phyloP scores from a whole-genome alignment of 2,329 filamentous ascomycete genomes.

The Annulohypoxylon truncatum region DNA sequence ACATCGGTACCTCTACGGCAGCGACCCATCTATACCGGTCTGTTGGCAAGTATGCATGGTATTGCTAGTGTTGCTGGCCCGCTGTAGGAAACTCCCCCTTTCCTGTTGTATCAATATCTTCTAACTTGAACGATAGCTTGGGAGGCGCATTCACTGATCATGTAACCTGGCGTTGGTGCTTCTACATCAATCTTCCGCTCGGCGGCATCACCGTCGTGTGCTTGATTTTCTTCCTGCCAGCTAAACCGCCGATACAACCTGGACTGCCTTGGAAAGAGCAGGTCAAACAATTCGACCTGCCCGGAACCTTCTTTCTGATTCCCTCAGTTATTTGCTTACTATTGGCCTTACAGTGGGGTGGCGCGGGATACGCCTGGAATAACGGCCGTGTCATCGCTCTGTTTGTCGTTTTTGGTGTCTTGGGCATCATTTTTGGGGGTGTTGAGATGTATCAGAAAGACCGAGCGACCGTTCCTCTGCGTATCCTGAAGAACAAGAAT shows the following conservation, averaged over 20 bases:
- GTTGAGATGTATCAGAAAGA: constrained; percentile 53
- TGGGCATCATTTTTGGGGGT: constrained; percentile 50
- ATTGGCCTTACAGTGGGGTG: constrained; percentile 61
- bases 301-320: constrained; percentile 46
- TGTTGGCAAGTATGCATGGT: constrained; percentile 24
- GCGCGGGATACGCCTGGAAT: constrained; percentile 52
- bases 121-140: constrained; percentile 49
- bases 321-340: constrained; percentile 57
- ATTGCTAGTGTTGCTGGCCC: constrained; percentile 43
- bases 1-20: constrained; percentile 46
- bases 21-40: constrained; percentile 26
- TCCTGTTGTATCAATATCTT: constrained; percentile 49
- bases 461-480: constrained; percentile 55
- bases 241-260: constrained; percentile 15
- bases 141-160: constrained; percentile 48
- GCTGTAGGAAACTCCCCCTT: constrained; percentile 41
- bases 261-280: constrained; percentile 23
- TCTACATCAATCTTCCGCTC: constrained; percentile 44
- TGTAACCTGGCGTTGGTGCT: constrained; percentile 51
- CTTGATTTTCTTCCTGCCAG: constrained; percentile 21
- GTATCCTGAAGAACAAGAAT: constrained; percentile 50
- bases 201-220: constrained; percentile 33
- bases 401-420: constrained; percentile 49
- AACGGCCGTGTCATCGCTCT: constrained; percentile 51
- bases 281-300: constrained; percentile 37